Evolutionary conservation across 2,329 filamentous ascomycete species (phyloP).

Genomic region (Escovopsis weberi): DNA sequence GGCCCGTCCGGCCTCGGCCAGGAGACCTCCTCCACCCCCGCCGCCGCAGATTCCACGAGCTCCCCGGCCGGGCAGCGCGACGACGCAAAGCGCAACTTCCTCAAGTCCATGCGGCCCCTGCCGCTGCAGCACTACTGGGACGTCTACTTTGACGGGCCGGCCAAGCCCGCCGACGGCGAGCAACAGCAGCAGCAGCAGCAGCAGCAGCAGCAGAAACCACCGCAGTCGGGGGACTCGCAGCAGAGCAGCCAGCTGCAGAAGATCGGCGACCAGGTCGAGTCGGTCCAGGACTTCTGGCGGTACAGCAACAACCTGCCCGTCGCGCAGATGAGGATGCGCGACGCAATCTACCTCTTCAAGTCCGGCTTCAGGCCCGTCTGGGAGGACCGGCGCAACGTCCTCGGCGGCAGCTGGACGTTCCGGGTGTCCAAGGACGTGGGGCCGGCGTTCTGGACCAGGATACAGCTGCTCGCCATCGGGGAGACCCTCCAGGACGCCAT

Average conservation of each 20-base stretch:
- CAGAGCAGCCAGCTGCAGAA: constrained; percentile 45
- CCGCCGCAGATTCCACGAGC: constrained; percentile 36
- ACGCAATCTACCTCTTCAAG: constrained; percentile 70
- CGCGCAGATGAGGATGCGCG: constrained; percentile 59
- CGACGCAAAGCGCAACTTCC: constrained; percentile 71
- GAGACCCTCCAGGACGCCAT: constrained; percentile 65
- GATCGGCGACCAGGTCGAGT: constrained; percentile 54
- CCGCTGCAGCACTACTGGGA: constrained; percentile 71
- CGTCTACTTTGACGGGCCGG: constrained; percentile 47
- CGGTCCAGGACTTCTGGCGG: constrained; percentile 72
- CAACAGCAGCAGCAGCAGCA: no score
- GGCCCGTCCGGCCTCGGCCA: constrained; percentile 49
- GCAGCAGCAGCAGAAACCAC: constrained; percentile 12
- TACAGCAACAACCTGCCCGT: constrained; percentile 73
- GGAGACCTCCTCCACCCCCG: constrained; percentile 27
- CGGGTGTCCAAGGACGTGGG: constrained; percentile 64
- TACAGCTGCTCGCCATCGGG: constrained; percentile 70
- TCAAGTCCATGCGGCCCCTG: constrained; percentile 57
- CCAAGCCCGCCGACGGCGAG: no score
- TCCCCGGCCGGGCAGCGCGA: constrained; percentile 62
- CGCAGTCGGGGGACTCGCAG: constrained; percentile 17
- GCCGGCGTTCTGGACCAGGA: constrained; percentile 65
- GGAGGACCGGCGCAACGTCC: constrained; percentile 76
- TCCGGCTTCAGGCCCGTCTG: constrained; percentile 61
- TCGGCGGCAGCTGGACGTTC: constrained; percentile 86